A percentile compares a stretch with the other conserved stretches of the same genome.
These are phyloP conservation scores for Gremmenia infestans DNA, from an alignment of 2,329 filamentous ascomycete genomes.

Conservation along the genomic window DNA sequence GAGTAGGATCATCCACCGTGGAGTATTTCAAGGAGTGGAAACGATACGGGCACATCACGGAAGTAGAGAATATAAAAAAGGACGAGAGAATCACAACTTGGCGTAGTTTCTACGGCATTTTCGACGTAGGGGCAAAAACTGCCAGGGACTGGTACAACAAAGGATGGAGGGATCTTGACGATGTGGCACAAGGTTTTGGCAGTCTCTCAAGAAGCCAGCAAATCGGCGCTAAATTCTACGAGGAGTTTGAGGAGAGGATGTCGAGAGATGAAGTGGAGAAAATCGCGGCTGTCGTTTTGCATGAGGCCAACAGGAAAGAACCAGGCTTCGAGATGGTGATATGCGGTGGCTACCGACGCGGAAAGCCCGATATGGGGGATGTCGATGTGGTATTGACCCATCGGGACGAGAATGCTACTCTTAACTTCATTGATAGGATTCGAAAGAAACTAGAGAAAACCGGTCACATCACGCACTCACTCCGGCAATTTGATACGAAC, in stretches of 20 bases:
- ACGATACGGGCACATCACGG: slow-evolving; percentile 52
- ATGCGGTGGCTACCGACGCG: slow-evolving; percentile 63
- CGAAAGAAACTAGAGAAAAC: slow-evolving; percentile 60
- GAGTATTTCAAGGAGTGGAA: slow-evolving; percentile 73
- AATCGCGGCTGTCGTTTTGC: slow-evolving; percentile 60
- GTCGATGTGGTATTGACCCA: slow-evolving; percentile 85
- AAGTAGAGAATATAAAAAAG: slow-evolving; percentile 57
- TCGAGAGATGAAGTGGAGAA: slow-evolving; percentile 66
- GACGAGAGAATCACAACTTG: slow-evolving; percentile 63
- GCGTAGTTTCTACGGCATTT: slow-evolving; percentile 74
- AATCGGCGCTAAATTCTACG: slow-evolving; percentile 90
- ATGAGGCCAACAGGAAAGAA: slow-evolving; percentile 61
- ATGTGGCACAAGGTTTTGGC: slow-evolving; percentile 76
- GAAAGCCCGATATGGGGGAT: slow-evolving; percentile 65
- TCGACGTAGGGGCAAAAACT: slow-evolving; percentile 82
- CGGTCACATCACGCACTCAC: slow-evolving; percentile 74
- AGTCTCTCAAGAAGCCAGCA: slow-evolving; percentile 76
- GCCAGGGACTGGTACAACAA: slow-evolving; percentile 72
- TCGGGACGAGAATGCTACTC: slow-evolving; percentile 62
- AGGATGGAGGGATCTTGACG: slow-evolving; percentile 79
- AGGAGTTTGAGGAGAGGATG: slow-evolving; percentile 72
- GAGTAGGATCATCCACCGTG: slow-evolving; percentile 76
- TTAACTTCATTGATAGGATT: slow-evolving; percentile 66
- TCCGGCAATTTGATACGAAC: slow-evolving; percentile 64
- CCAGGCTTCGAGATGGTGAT: slow-evolving; percentile 53